phyloP scores from a whole-genome alignment of 371 early-diverging fungal species.

The Mucor racemosus region DNA sequence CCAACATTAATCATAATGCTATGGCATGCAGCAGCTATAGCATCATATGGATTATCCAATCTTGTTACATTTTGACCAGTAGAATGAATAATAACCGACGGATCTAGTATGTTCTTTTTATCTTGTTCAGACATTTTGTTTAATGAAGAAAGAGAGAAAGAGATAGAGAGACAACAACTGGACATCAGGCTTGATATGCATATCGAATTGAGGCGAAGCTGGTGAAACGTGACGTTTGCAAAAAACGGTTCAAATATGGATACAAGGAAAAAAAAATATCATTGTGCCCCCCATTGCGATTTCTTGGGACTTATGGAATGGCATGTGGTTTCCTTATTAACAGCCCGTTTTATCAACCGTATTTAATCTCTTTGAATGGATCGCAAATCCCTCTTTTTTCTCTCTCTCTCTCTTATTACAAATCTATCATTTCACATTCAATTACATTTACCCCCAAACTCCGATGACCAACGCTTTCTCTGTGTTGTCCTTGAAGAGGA shows the following conservation, averaged over 20 bases:
- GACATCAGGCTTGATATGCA: neutral
- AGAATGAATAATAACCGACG: constrained; percentile 40
- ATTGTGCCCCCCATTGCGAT: neutral
- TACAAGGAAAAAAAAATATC: neutral
- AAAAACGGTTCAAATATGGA: constrained; percentile 1
- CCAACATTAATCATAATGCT: constrained; percentile 67
- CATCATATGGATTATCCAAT: constrained; percentile 57
- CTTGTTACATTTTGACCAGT: constrained; percentile 24
- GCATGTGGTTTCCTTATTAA: neutral
- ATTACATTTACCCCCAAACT: neutral
- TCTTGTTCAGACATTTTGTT: neutral
- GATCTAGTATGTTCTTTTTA: constrained; percentile 41
- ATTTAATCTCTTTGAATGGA: neutral
- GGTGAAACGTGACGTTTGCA: constrained; percentile 13
- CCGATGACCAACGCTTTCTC: constrained; percentile 30
- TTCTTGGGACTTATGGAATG: constrained; percentile 11
- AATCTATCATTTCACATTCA: neutral
- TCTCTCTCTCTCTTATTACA: constrained; percentile 14
- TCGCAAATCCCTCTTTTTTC: constrained; percentile 5
- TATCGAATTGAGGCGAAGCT: neutral
- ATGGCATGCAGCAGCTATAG: constrained; percentile 59
- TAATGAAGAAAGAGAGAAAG: constrained; percentile 9
- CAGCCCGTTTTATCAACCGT: constrained; percentile 18
- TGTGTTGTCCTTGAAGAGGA: constrained; percentile 31
- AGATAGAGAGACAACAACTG: neutral